Evolutionary conservation across 306 rosid species (phyloP), one percentile per base, ranked within the genome.

Genomic region (Corylus heterophylla): DNA sequence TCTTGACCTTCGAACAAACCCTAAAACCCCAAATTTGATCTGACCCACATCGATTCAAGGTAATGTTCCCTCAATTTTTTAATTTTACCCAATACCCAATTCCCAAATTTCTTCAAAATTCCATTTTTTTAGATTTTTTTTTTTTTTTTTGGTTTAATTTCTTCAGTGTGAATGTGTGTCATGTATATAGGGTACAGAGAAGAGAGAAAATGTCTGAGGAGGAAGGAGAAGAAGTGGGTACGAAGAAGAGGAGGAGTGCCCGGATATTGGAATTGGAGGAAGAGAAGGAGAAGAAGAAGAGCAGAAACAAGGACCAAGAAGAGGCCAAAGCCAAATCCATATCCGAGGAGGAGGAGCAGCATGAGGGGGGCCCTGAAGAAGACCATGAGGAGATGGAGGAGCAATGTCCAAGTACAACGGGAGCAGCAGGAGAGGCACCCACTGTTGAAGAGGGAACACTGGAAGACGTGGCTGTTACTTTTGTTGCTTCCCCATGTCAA

Each of bases 231-330:
- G 72, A 37, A 42, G 72, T 42, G 11, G 72, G 72, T 3, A 68
- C 49, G 8, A 68, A 42, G 72, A 68, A 68, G 72, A 68, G 72
- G 31, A 68, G 72, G 72, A 68, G 72, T 68, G 72, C 72, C 27
- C 25, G 72, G 12, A 68, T 68, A 68, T 68, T 68, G 72, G 72
- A 18, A n/a, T 68, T 68, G 72, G 72, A 42, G 9, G 72, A 20
- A 12, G 72, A 62, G 42, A 62, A 68, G 72, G 48, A 42, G 72
- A 68, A 68, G 72, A 18, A 68, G 72, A 68, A 68, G 51, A 68
- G 11, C 17, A 12, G 20, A 37, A 16, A 10, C 51, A 68, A 68
- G 17, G 72, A 68, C 51, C 48, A 42, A 3, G 9, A 68, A 48
- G 52, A 68, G 14, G 72, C 44, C 29, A 68, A 68, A n/a, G 6